Conservation (phyloP, 768 basidiomycete species). For the Mycena vulgaris region DNA sequence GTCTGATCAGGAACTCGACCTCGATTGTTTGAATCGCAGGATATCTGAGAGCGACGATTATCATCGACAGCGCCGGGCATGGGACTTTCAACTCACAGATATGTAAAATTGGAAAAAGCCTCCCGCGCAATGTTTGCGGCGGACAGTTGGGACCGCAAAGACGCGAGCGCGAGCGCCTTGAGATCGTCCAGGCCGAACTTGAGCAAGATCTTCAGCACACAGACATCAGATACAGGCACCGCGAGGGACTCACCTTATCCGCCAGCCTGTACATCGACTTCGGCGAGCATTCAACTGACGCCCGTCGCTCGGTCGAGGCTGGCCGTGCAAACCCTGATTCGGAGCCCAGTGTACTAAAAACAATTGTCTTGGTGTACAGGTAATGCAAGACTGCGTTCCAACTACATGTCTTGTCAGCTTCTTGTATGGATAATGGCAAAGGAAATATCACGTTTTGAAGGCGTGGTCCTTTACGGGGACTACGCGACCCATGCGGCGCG, state of each 20-base stretch:
- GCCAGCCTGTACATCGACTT: slow-evolving; percentile 38
- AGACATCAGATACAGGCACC: no score
- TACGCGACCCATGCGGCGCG: slow-evolving; percentile 18
- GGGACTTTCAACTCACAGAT: slow-evolving; percentile 7
- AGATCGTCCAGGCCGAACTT: slow-evolving; percentile 26
- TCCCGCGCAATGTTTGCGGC: slow-evolving; percentile 15
- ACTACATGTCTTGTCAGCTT: not conserved
- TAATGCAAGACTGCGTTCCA: slow-evolving; percentile 37
- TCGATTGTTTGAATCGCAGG: slow-evolving; percentile 16
- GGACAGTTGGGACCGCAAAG: slow-evolving; percentile 20
- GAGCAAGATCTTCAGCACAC: no score
- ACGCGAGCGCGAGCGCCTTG: slow-evolving; percentile 7
- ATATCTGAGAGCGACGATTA: slow-evolving; percentile 9
- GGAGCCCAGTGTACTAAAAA: slow-evolving; percentile 8
- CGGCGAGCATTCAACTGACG: slow-evolving; percentile 22
- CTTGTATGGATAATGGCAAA: not conserved
- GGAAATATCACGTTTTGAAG: slow-evolving; percentile 24
- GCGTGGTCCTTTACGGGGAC: slow-evolving; percentile 28
- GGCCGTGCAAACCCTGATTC: no score
- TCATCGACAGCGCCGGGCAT: not conserved
- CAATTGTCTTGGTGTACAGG: slow-evolving; percentile 27
- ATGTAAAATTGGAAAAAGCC: slow-evolving; percentile 30
- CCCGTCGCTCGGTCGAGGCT: no score
- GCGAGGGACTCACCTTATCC: slow-evolving; percentile 8
- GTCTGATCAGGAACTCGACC: slow-evolving; percentile 1